These are phyloP conservation scores for Lizonia empirigonia DNA, from an alignment of 2,329 filamentous ascomycete genomes.

Conservation along the genomic window DNA sequence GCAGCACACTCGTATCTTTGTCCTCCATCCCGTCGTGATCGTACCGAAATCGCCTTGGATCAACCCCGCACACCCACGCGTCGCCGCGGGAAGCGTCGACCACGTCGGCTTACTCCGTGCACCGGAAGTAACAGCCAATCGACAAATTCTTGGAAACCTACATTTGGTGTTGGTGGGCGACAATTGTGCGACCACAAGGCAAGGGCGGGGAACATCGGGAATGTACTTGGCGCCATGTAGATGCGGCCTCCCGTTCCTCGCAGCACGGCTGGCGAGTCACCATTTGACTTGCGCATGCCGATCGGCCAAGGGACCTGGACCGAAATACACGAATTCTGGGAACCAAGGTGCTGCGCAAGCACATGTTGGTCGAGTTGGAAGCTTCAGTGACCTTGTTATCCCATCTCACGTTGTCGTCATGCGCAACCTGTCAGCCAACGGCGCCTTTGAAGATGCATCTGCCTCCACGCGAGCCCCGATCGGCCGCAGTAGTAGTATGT, in stretches of 20 bases:
- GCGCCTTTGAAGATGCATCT: slow-evolving; percentile 5
- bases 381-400: not conserved
- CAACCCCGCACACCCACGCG: slow-evolving; percentile 5
- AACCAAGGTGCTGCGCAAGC: not conserved
- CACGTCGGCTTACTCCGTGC: slow-evolving; percentile 1
- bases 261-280: slow-evolving; percentile 11
- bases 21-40: not conserved
- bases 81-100: slow-evolving; percentile 8
- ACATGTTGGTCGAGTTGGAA: slow-evolving; percentile 19
- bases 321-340: not conserved
- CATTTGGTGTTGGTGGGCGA: not conserved
- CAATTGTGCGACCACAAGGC: slow-evolving; percentile 11
- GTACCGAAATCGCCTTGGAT: slow-evolving; percentile 1
- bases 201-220: slow-evolving; percentile 20
- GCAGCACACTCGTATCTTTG: not conserved
- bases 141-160: not conserved
- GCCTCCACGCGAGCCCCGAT: slow-evolving; percentile 26
- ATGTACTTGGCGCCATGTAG: slow-evolving; percentile 15
- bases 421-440: slow-evolving; percentile 31
- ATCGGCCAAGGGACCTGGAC: slow-evolving; percentile 2
- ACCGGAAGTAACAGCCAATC: slow-evolving; percentile 5
- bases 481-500: slow-evolving; percentile 38
- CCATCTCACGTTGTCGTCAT: slow-evolving; percentile 17
- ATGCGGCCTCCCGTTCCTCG: slow-evolving; percentile 18
- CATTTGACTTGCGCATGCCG: slow-evolving; percentile 8